These are phyloP conservation scores for Akanthomyces muscarius DNA, from an alignment of 2,329 filamentous ascomycete species.

Conservation along the genomic window DNA sequence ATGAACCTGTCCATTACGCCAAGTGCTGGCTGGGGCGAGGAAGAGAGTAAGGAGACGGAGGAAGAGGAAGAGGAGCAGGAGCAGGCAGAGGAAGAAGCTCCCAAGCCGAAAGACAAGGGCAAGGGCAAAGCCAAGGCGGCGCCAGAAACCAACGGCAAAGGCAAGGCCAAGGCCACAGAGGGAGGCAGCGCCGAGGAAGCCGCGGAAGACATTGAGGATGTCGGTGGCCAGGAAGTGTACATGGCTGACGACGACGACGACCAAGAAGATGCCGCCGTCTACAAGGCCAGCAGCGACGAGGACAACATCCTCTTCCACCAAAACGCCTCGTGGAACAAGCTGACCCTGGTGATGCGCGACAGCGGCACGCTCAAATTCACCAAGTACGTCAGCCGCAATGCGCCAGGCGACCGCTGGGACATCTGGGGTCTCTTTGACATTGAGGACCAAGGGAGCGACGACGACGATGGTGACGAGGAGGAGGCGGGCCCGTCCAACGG, in stretches of 20 bases:
- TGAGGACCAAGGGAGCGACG: constrained; percentile 47
- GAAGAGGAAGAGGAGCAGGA: constrained; percentile 39
- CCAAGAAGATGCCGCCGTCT: constrained; percentile 77
- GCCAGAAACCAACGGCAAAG: constrained; percentile 25
- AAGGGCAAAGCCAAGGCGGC: constrained; percentile 31
- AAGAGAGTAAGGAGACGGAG: constrained; percentile 51
- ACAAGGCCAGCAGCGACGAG: constrained; percentile 75
- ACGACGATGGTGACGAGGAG: constrained; percentile 29
- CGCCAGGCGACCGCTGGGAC: constrained; percentile 90
- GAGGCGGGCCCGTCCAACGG: constrained; percentile 22
- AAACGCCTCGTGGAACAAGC: constrained; percentile 74
- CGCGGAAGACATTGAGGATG: constrained; percentile 45
- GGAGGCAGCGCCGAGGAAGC: constrained; percentile 26
- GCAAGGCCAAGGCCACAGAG: constrained; percentile 30
- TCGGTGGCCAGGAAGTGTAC: constrained; percentile 82
- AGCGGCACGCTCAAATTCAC: constrained; percentile 85
- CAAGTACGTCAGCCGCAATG: constrained; percentile 84
- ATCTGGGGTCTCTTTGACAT: constrained; percentile 76
- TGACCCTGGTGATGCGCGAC: constrained; percentile 87
- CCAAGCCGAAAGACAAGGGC: constrained; percentile 25
- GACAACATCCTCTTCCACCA: constrained; percentile 64
- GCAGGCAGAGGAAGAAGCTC: constrained; percentile 29
- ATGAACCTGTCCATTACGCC: constrained; percentile 85
- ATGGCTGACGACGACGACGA: constrained; percentile 87
- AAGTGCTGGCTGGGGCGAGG: constrained; percentile 76